These are phyloP conservation scores for Syncephalis fuscata DNA, from an alignment of 371 early-diverging fungal species.

Conservation along the genomic window DNA sequence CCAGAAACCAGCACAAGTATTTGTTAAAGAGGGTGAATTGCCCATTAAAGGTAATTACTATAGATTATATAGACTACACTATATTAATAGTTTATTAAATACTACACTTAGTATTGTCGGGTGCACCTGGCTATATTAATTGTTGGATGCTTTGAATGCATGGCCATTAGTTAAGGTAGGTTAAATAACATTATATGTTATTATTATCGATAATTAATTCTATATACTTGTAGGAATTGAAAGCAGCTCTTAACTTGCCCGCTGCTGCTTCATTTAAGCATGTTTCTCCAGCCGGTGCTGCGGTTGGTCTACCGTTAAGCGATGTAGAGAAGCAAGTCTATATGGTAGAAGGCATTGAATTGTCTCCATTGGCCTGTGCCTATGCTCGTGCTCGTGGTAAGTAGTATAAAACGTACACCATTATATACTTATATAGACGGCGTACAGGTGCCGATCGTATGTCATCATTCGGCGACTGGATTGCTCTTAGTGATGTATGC, in stretches of 20 bases:
- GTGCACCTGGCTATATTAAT: constrained; percentile 96
- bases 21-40: constrained; percentile 52
- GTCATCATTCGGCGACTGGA: constrained; percentile 97
- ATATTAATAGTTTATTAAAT: too few species aligned
- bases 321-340: constrained; percentile 79
- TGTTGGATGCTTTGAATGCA: constrained; percentile 89
- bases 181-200: neutral
- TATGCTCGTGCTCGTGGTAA: constrained; percentile 65
- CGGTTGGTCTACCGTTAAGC: constrained; percentile 70
- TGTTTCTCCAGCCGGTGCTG: constrained; percentile 95
- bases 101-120: constrained; percentile 54
- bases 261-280: constrained; percentile 98
- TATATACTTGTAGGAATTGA: constrained; percentile 19
- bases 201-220: neutral
- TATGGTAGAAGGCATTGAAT: constrained; percentile 73
- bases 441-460: constrained; percentile 78
- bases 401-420: constrained; percentile 14
- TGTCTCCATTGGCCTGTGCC: constrained; percentile 61
- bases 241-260: constrained; percentile 43
- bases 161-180: constrained; percentile 89
- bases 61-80: neutral
- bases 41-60: constrained; percentile 52
- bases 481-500: constrained; percentile 75
- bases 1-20: constrained; percentile 93
- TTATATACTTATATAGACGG: neutral